A percentile compares a stretch with the other conserved stretches of the same genome.
Conservation (phyloP, 495 filamentous ascomycete species). For the Cetradonia linearis region DNA sequence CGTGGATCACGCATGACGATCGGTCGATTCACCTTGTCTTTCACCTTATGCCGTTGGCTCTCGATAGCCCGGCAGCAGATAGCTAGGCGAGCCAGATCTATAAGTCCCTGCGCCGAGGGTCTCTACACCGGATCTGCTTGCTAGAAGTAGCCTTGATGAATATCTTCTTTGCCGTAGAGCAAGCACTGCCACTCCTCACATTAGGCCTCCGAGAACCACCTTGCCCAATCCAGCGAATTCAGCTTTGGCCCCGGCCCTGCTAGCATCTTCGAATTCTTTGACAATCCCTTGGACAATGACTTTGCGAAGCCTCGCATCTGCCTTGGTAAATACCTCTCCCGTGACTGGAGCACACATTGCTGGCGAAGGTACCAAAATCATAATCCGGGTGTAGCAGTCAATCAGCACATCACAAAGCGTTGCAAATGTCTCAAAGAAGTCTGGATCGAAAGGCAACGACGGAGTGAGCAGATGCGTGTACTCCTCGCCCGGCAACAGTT, state of each 20-base stretch:
- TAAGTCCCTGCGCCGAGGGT: not conserved
- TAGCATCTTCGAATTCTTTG: slow-evolving; percentile 86
- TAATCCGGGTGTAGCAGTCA: slow-evolving; percentile 75
- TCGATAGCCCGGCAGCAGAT: not conserved
- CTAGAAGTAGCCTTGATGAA: not conserved
- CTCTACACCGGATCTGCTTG: not conserved
- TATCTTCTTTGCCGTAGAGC: not conserved
- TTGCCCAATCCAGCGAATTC: slow-evolving; percentile 78
- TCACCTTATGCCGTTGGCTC: not conserved
- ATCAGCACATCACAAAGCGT: slow-evolving; percentile 93
- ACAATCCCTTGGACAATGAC: slow-evolving; percentile 75
- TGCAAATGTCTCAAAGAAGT: slow-evolving; percentile 96
- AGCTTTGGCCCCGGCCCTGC: slow-evolving; percentile 57
- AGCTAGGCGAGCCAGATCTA: not conserved
- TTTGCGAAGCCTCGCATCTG: slow-evolving; percentile 74
- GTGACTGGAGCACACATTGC: slow-evolving; percentile 52
- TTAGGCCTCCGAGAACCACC: slow-evolving; percentile 79
- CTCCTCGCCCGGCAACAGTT: slow-evolving; percentile 58
- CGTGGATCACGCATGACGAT: not conserved
- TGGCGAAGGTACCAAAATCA: slow-evolving; percentile 58
- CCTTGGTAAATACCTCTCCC: slow-evolving; percentile 77
- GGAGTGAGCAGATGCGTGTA: slow-evolving; percentile 85
- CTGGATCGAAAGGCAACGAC: slow-evolving; percentile 89
- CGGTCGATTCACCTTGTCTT: not conserved
- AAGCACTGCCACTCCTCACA: slow-evolving; percentile 39